Base-by-base conservation (phyloP, 148 eudicot genomes). In the Amaranthus cruentus region DNA sequence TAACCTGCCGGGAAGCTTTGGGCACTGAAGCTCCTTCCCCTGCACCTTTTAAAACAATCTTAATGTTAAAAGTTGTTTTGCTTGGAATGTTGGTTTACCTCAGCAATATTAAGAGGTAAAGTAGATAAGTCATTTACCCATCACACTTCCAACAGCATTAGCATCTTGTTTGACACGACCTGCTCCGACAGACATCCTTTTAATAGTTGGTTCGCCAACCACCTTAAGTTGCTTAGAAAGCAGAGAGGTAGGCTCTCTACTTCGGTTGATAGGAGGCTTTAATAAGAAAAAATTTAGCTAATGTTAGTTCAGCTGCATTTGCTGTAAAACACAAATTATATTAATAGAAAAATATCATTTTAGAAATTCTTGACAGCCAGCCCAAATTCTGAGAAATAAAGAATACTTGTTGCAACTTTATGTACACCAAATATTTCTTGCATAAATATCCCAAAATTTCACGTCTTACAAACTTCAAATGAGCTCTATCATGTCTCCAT, bases 141-240 rank as follows among this genome's bases (percentile, higher is more conserved):
- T 69, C 60, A 66, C 55, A 76, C 62, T 72, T 84, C 83, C 87
- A 58, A 76, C 69, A 70, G 70, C 81, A 68, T 74, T 72, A 68
- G 52, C 64, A 73, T 86, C 96, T 38, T 69, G 53, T 84, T 91
- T 87, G 75, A 74, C 77, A 57, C 81, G 88, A 63, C 81, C 77
- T 62, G 79, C 78, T 69, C 76, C 74, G 62, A 84, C 50, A 60
- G 93, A 80, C 57, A 84, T 85, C 57, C 87, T 86, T 83, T 86
- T 90, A 66, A 49, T 71, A 78, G 86, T 65, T 68, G 83, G 65
- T 71, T 79, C 83, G 52, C 68, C 79, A 44, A 78, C 77, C 47
- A 78, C 75, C 56, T 82, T 84, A 56, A 84, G 83, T 75, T 79
- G 78, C 81, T 77, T 87, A 46, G 79, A 80, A 75, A 79, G 70